Conservation (phyloP, 2,329 filamentous ascomycete species). For the Aspergillus pseudoviridinutans region DNA sequence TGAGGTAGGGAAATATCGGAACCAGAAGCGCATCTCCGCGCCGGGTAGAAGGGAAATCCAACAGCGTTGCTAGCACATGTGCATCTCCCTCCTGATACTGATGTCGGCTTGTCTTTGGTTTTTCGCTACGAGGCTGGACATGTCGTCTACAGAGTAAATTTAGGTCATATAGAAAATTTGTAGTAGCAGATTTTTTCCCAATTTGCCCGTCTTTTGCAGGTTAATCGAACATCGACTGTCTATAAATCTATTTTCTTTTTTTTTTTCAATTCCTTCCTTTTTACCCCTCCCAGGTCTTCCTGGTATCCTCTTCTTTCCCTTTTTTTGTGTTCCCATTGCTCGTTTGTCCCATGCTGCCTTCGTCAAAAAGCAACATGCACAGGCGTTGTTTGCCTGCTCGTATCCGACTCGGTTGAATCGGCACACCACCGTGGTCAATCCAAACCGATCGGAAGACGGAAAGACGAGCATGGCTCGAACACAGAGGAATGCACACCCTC, state of each 20-base stretch:
- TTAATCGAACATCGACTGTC: constrained; percentile 10
- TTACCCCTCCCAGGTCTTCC: background rate
- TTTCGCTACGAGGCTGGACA: no score
- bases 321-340: background rate
- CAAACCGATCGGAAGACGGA: constrained; percentile 3
- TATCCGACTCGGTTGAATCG: background rate
- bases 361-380: constrained; percentile 5
- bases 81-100: no score
- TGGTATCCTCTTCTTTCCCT: background rate
- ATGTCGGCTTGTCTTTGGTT: no score
- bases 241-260: constrained; percentile 21
- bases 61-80: no score
- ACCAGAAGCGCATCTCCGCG: no score
- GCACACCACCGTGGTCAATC: background rate
- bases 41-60: no score
- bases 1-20: no score
- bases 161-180: background rate
- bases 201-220: constrained; percentile 8
- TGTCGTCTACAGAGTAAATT: no score
- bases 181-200: constrained; percentile 2
- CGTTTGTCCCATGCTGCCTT: no score
- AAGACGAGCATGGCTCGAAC: background rate
- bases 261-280: background rate
- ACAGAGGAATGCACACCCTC: background rate
- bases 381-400: constrained; percentile 6